A percentile compares a stretch with the other conserved stretches of the same genome.
Evolutionary conservation across 2,329 filamentous ascomycete species (phyloP).

Genomic region (Monilinia fructigena): DNA sequence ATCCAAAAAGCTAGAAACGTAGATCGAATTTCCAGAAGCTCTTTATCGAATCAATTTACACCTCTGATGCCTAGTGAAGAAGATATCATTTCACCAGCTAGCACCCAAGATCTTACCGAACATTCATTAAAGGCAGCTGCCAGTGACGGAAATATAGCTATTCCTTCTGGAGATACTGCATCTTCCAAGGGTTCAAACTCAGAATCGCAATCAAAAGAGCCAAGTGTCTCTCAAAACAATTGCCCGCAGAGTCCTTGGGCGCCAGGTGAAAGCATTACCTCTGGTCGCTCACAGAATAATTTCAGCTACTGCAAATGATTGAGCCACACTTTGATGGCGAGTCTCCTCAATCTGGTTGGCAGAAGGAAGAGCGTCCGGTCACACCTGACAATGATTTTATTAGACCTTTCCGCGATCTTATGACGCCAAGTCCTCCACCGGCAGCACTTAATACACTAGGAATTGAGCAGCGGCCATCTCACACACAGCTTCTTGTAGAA

Average conservation of each 20-base stretch:
- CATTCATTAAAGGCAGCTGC: background rate
- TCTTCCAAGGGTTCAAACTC: too few relatives aligned
- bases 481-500: constrained; percentile 33
- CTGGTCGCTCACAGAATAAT: background rate
- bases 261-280: background rate
- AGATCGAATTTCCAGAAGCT: background rate
- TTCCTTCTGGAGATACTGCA: background rate
- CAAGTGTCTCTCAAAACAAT: background rate
- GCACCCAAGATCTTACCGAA: constrained; percentile 1
- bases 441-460: background rate
- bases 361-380: constrained; percentile 26
- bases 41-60: background rate
- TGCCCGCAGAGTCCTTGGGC: constrained; percentile 26
- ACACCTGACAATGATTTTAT: constrained; percentile 27
- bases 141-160: background rate
- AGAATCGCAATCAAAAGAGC: background rate
- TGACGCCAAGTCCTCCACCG: constrained; percentile 29
- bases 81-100: background rate
- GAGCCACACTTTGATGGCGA: background rate
- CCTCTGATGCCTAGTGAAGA: background rate
- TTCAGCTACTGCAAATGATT: background rate
- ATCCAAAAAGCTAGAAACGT: background rate
- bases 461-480: constrained; percentile 15
- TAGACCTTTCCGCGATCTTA: constrained; percentile 31
- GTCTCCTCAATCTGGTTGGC: constrained; percentile 24